Conservation (phyloP, 2,329 filamentous ascomycete species). For the Colletotrichum limetticola region DNA sequence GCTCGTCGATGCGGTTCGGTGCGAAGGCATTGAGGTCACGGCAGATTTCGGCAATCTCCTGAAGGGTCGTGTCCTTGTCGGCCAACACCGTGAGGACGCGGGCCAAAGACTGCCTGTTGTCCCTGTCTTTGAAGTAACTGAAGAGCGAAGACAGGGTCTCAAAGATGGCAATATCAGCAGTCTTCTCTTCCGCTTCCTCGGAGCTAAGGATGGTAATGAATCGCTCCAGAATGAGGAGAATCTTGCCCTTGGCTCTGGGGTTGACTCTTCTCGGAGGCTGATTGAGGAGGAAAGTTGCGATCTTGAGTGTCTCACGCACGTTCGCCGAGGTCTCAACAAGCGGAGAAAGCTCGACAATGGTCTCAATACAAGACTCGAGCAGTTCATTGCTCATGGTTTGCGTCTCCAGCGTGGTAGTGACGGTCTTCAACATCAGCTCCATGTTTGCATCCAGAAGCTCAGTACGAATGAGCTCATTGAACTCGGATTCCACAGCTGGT, state of each 20-base stretch:
- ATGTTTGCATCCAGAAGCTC: slow-evolving; percentile 68
- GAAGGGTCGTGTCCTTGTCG: slow-evolving; percentile 67
- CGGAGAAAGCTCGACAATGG: slow-evolving; percentile 79
- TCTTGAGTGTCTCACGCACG: slow-evolving; percentile 80
- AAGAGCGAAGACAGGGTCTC: slow-evolving; percentile 83
- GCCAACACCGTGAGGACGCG: slow-evolving; percentile 79
- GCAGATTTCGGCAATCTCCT: slow-evolving; percentile 76
- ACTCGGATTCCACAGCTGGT: slow-evolving; percentile 65
- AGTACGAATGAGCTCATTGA: slow-evolving; percentile 63
- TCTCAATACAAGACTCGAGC: slow-evolving; percentile 81
- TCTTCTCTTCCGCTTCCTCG: slow-evolving; percentile 23
- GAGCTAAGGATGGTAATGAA: slow-evolving; percentile 74
- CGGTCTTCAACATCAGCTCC: slow-evolving; percentile 71
- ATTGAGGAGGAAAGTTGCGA: slow-evolving; percentile 82
- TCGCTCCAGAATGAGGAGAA: slow-evolving; percentile 83
- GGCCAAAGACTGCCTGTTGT: slow-evolving; percentile 79
- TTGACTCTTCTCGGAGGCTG: slow-evolving; percentile 87
- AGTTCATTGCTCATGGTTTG: slow-evolving; percentile 75
- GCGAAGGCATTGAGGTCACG: slow-evolving; percentile 84
- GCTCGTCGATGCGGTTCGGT: slow-evolving; percentile 78
- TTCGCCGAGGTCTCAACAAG: slow-evolving; percentile 76
- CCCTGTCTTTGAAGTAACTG: slow-evolving; percentile 86
- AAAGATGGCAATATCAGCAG: slow-evolving; percentile 65
- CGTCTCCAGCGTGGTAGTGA: slow-evolving; percentile 74
- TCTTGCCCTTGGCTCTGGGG: slow-evolving; percentile 82